Evolutionary conservation across 495 filamentous ascomycete species (phyloP).

Genomic region (Emericellopsis terricola): DNA sequence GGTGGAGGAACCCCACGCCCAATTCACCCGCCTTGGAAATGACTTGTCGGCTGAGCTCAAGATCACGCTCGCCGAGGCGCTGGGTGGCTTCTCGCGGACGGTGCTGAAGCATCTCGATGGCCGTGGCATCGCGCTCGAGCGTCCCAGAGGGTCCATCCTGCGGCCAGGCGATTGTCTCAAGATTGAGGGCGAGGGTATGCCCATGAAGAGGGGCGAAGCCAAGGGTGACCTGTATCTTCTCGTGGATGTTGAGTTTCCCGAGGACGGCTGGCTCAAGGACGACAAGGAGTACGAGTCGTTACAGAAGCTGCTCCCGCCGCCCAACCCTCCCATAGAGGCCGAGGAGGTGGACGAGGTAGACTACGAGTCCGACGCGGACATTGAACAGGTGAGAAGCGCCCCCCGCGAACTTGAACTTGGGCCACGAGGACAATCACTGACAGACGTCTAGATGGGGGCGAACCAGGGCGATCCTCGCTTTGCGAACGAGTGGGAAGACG

Average conservation of each 20-base stretch:
- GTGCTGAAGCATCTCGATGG: slow-evolving; percentile 89
- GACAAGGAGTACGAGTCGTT: slow-evolving; percentile 47
- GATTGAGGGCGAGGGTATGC: slow-evolving; percentile 84
- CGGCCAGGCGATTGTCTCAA: slow-evolving; percentile 70
- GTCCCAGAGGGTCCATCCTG: slow-evolving; percentile 58
- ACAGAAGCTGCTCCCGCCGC: slow-evolving; percentile 51
- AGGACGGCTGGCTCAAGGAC: slow-evolving; percentile 62
- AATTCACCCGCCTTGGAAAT: slow-evolving; percentile 63
- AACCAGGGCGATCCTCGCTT: slow-evolving; percentile 49
- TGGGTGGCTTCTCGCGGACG: slow-evolving; percentile 79
- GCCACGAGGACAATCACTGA: too few species aligned
- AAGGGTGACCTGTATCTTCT: slow-evolving; percentile 79
- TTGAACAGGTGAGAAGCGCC: slow-evolving; percentile 47
- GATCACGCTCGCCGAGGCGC: slow-evolving; percentile 65
- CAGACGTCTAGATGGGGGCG: slow-evolving; percentile 43
- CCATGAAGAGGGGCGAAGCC: slow-evolving; percentile 61
- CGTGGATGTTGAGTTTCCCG: slow-evolving; percentile 78
- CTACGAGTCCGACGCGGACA: slow-evolving; percentile 59
- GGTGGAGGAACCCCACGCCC: slow-evolving; percentile 60
- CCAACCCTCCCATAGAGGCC: slow-evolving; percentile 36
- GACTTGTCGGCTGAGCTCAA: slow-evolving; percentile 68
- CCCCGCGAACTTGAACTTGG: too few species aligned
- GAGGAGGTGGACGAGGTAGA: slow-evolving; percentile 75
- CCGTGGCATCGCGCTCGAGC: slow-evolving; percentile 65
- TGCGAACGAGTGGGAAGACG: slow-evolving; percentile 62